phyloP scores from a whole-genome alignment of 495 filamentous ascomycete genomes.

The Neurospora sp. region DNA sequence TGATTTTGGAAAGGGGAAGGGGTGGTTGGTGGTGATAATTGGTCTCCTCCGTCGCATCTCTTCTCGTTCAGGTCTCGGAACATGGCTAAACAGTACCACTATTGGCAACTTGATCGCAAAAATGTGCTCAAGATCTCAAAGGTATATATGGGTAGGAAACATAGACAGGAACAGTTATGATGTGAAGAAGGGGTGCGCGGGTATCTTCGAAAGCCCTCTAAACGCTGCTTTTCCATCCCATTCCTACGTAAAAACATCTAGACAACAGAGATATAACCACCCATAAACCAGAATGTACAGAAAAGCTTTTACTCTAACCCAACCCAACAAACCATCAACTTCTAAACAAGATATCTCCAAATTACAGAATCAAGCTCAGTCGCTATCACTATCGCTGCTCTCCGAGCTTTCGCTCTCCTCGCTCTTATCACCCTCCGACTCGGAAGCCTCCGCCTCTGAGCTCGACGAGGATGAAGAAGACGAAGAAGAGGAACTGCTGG shows the following conservation, averaged over 20 bases:
- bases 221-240: not conserved
- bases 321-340: not conserved
- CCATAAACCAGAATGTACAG: too few species aligned
- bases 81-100: too few species aligned
- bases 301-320: not conserved
- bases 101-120: too few species aligned
- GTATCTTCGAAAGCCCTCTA: not conserved
- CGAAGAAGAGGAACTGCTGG: conserved; percentile 25
- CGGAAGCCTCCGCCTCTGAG: conserved; percentile 1
- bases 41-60: not conserved
- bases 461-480: conserved; percentile 15
- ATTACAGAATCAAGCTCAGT: not conserved
- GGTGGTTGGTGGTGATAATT: not conserved
- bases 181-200: not conserved
- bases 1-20: not conserved
- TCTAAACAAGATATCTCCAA: not conserved
- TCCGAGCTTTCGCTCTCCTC: conserved; percentile 8
- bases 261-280: not conserved
- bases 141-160: too few species aligned
- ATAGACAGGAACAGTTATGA: not conserved
- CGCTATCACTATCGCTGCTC: conserved; percentile 5
- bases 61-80: not conserved
- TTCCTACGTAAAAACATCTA: not conserved
- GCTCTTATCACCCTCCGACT: conserved; percentile 9
- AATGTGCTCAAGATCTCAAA: too few species aligned